A percentile compares a stretch with the other conserved stretches of the same genome.
phyloP scores from a whole-genome alignment of 2,329 filamentous ascomycete genomes.

The Cladosporium austrohemisphaericum region DNA sequence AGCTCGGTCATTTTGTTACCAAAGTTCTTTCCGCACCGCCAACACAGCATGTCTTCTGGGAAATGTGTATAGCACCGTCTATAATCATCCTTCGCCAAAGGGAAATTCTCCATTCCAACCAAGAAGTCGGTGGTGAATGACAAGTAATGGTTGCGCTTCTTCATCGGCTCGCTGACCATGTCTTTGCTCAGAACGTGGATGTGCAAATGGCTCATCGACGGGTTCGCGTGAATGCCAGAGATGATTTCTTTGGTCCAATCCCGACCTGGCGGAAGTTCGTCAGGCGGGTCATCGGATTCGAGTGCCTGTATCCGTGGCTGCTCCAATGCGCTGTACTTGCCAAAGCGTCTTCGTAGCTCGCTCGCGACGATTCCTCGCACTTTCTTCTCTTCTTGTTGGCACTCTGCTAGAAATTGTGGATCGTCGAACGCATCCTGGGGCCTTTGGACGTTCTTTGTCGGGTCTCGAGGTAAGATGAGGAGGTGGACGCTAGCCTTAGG shows the following conservation, averaged over 20 bases:
- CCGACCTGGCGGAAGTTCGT: constrained; percentile 62
- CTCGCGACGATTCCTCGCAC: constrained; percentile 65
- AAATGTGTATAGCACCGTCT: constrained; percentile 59
- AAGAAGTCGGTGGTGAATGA: constrained; percentile 87
- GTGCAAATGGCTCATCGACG: constrained; percentile 90
- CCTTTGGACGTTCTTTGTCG: constrained; percentile 58
- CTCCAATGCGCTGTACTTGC: constrained; percentile 61
- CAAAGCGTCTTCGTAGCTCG: constrained; percentile 69
- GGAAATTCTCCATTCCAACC: constrained; percentile 73
- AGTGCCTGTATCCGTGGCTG: constrained; percentile 61
- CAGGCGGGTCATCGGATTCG: constrained; percentile 38
- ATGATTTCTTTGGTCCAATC: constrained; percentile 75
- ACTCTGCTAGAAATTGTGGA: constrained; percentile 60
- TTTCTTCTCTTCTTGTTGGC: constrained; percentile 58
- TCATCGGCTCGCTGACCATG: constrained; percentile 67
- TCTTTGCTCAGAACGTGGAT: constrained; percentile 83
- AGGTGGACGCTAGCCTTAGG: constrained; percentile 83
- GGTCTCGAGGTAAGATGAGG: constrained; percentile 77
- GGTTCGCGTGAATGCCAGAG: constrained; percentile 78
- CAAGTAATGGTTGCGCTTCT: constrained; percentile 85
- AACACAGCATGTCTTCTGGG: constrained; percentile 67
- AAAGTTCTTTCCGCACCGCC: constrained; percentile 76
- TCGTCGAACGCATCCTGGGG: constrained; percentile 77
- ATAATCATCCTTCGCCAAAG: constrained; percentile 62
- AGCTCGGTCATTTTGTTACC: constrained; percentile 68